Percentiles rank a stretch among this genome's conserved stretches.
Evolutionary conservation across 1,284 basidiomycete genomes (phyloP).

Genomic region (Ustilago esculenta): DNA sequence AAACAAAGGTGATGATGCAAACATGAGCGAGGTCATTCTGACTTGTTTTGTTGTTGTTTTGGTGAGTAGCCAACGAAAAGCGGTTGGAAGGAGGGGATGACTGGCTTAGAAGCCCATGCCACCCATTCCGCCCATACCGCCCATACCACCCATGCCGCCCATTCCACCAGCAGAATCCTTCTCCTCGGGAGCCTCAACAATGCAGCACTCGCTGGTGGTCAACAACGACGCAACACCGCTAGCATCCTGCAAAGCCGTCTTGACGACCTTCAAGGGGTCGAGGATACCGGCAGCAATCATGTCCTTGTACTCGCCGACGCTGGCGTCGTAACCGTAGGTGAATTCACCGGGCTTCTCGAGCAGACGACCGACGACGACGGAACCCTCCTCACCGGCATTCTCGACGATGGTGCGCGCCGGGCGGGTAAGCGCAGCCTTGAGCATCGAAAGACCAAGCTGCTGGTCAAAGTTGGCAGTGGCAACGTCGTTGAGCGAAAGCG

Average conservation of each 20-base stretch:
- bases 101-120: constrained; percentile 61
- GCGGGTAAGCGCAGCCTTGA: constrained; percentile 84
- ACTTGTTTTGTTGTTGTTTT: constrained; percentile 1
- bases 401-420: constrained; percentile 84
- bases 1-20: constrained; percentile 6
- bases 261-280: constrained; percentile 69
- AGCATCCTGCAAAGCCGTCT: constrained; percentile 61
- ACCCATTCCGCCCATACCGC: constrained; percentile 68
- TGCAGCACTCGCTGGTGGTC: constrained; percentile 90
- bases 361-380: constrained; percentile 84
- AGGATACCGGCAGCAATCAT: constrained; percentile 95
- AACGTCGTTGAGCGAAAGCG: constrained; percentile 80
- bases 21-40: background rate
- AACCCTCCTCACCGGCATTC: constrained; percentile 94
- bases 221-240: constrained; percentile 80
- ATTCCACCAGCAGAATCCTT: constrained; percentile 71
- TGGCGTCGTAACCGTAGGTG: constrained; percentile 83
- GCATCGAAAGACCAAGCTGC: constrained; percentile 92
- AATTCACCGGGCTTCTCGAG: constrained; percentile 65
- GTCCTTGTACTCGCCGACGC: constrained; percentile 89
- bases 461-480: constrained; percentile 94
- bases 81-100: background rate
- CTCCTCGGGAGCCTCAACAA: constrained; percentile 90
- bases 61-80: background rate
- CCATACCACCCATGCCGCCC: constrained; percentile 67